Conservation (phyloP, 2,329 filamentous ascomycete species). For the Exophiala sideris region DNA sequence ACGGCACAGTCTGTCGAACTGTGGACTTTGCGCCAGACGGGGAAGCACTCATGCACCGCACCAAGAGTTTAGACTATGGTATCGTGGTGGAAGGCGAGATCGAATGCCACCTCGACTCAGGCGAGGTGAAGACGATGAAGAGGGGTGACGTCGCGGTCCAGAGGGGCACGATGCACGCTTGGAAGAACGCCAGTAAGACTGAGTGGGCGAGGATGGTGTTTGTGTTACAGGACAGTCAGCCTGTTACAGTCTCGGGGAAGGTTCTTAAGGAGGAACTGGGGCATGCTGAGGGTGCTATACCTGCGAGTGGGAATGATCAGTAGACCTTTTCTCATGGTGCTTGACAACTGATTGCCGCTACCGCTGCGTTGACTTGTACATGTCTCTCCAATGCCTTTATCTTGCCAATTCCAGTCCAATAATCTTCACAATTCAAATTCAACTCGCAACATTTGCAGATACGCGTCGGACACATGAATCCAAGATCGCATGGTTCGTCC, state of each 20-base stretch:
- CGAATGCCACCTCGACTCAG: constrained; percentile 50
- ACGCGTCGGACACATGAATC: too few species aligned
- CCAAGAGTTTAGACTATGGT: constrained; percentile 53
- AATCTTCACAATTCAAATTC: too few species aligned
- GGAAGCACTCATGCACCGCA: constrained; percentile 50
- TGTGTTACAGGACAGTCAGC: constrained; percentile 10
- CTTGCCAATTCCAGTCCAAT: too few species aligned
- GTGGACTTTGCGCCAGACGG: constrained; percentile 47
- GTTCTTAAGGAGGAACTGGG: constrained; percentile 7
- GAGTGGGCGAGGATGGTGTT: constrained; percentile 16
- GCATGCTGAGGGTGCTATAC: constrained; percentile 8
- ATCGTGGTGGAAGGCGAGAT: constrained; percentile 53
- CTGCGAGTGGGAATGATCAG: background rate
- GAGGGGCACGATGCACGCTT: constrained; percentile 41
- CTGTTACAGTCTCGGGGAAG: constrained; percentile 6
- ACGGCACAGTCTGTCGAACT: constrained; percentile 7
- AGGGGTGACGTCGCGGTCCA: constrained; percentile 55
- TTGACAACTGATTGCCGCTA: too few species aligned
- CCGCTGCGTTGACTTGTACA: too few species aligned
- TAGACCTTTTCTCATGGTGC: too few species aligned
- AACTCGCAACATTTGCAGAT: too few species aligned
- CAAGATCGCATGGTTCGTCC: too few species aligned
- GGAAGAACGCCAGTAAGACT: constrained; percentile 34
- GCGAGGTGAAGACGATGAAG: constrained; percentile 44
- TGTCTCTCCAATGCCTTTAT: too few species aligned